Evolutionary conservation across 2,329 filamentous ascomycete genomes (phyloP), one percentile per base, ranked within the genome.

Genomic region (Colletotrichum sp.): DNA sequence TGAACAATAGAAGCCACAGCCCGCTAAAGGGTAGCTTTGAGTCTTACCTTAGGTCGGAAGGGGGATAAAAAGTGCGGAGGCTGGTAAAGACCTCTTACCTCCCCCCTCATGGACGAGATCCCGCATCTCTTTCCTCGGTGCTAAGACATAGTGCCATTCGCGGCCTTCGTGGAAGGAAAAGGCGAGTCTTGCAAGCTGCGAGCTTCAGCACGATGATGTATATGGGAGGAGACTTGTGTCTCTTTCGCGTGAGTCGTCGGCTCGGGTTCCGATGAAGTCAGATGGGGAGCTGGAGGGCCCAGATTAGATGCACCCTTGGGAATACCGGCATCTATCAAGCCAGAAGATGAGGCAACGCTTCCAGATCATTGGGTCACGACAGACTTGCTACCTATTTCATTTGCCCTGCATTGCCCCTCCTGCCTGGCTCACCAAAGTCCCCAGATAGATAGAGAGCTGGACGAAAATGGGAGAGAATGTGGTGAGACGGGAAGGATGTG

Each of bases 401-500:
- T 48, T 52, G 12, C n/a, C 43, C 43, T 48, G 9, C 9, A 48
- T 12, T n/a, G 18, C 38, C 6, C 18, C 38, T 48, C 38, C 38
- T 48, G 43, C 43, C 43, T 5, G 12, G 43, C n/a, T 13, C 43
- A 13, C 43, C n/a, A 52, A 52, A 52, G 43, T 21, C 43, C 43
- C 6, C 3, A 48, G 43, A 48, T 48, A 52, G 43, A 52, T 21
- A 52, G 43, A 52, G n/a, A 3, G 58, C 58, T 6, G 18, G 15
- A 4, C 26, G 58, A 30, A 66, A 34, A 21, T 36, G 34, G 24
- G 34, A 21, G 70, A 55, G 12, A 18, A 36, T 57, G 34, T 38
- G 67, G 52, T 38, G 55, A 60, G 21, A 70, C 36, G 24, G 24
- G 34, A 65, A 52, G n/a, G 38, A 71, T 52, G 38, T 52, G 67